Percentiles rank a stretch among this genome's conserved stretches.
phyloP scores from a whole-genome alignment of 139 green algal genomes.

The Marvania coccoides region DNA sequence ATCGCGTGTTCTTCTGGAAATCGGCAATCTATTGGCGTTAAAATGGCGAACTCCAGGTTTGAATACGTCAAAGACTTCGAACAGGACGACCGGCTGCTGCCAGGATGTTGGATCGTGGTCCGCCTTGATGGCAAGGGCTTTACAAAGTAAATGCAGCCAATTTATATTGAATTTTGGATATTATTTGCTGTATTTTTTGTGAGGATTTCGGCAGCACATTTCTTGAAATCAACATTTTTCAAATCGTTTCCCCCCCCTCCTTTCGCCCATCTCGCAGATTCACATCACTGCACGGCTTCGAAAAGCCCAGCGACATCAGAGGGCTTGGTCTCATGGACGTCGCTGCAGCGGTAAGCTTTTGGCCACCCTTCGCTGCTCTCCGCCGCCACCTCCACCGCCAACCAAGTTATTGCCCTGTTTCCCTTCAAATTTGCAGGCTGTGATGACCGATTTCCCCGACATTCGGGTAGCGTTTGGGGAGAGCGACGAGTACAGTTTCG shows the following conservation, averaged over 20 bases:
- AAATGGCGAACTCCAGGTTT: slow-evolving; percentile 65
- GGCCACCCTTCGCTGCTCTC: background rate
- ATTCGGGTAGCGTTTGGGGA: slow-evolving; percentile 73
- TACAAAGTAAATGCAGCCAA: slow-evolving; percentile 55
- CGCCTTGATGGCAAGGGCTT: slow-evolving; percentile 85
- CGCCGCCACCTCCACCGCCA: background rate
- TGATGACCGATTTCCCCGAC: slow-evolving; percentile 67
- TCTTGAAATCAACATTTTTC: too few species aligned
- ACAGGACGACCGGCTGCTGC: slow-evolving; percentile 59
- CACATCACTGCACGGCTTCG: slow-evolving; percentile 61
- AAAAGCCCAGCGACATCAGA: slow-evolving; percentile 76
- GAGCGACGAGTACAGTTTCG: slow-evolving; percentile 88
- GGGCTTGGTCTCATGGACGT: slow-evolving; percentile 77
- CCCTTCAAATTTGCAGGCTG: slow-evolving; percentile 21
- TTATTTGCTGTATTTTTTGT: too few species aligned
- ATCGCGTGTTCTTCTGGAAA: too few species aligned
- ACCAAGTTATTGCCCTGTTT: background rate
- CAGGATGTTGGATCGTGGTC: slow-evolving; percentile 77
- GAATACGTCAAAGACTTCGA: slow-evolving; percentile 85
- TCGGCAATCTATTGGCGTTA: too few species aligned
- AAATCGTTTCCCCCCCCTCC: too few species aligned
- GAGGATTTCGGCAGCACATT: too few species aligned
- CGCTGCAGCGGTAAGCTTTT: slow-evolving; percentile 37
- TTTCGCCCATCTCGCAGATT: too few species aligned
- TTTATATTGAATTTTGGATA: too few species aligned